phyloP scores from a whole-genome alignment of 371 early-diverging fungal genomes.

The Umbelopsis sp. region DNA sequence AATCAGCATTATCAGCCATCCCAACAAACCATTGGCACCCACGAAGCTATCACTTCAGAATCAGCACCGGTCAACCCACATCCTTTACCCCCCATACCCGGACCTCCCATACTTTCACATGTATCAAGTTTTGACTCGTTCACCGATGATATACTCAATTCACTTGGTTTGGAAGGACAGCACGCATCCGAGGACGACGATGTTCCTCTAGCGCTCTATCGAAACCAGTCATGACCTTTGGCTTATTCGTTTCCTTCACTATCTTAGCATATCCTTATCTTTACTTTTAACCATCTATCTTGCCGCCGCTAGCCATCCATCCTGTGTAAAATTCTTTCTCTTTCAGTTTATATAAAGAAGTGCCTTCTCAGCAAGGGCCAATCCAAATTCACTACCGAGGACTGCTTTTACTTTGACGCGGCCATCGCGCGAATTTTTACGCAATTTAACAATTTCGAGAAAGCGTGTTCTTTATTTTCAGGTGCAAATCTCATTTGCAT shows the following conservation, averaged over 20 bases:
- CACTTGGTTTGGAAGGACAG: constrained; percentile 27
- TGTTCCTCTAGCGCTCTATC: constrained; percentile 34
- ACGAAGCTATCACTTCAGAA: constrained; percentile 2
- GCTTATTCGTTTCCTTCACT: not conserved
- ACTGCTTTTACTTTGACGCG: not conserved
- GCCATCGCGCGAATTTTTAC: not conserved
- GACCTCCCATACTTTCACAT: not conserved
- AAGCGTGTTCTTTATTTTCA: not conserved
- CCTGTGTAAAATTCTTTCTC: not conserved
- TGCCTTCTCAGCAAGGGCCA: not conserved
- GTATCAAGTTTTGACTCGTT: constrained; percentile 11
- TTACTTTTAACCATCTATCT: not conserved
- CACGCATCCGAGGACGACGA: constrained; percentile 37
- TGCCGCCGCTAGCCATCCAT: not conserved
- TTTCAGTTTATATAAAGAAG: not conserved
- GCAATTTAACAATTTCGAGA: too few species aligned
- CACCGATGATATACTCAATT: constrained; percentile 22
- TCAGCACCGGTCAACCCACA: constrained; percentile 8
- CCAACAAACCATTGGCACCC: constrained; percentile 18
- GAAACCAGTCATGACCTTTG: not conserved
- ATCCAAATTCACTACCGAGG: not conserved
- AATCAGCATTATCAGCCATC: constrained; percentile 23
- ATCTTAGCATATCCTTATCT: not conserved
- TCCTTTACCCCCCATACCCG: constrained; percentile 16
- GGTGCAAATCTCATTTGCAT: not conserved